Evolutionary conservation across 176 grass and related monocot genomes (phyloP), one percentile per base, ranked within the genome.

Genomic region (Aechmea fasciata): DNA sequence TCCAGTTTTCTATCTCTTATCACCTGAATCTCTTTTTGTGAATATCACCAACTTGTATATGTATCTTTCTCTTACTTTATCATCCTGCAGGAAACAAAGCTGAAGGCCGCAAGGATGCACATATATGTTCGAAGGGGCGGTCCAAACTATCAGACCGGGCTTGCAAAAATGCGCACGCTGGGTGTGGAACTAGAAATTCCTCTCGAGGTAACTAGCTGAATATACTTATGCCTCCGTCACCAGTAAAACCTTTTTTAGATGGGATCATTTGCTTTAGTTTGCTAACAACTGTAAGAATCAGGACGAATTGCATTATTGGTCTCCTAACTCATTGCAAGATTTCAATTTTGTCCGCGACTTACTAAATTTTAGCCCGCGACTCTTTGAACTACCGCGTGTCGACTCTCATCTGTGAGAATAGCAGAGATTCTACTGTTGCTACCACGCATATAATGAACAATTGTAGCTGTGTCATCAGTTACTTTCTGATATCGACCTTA

Each of bases 141-240:
- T 57, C 91, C 91, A 20, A 90, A 96, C 71, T 96, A 96, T 76
- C 91, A 90, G 79, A 82, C 82, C 57, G 91, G 91, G 41, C 84
- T 96, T 51, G 78, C 81, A 29, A 96, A 96, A 80, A 90, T 96
- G 87, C 73, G 87, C 26, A 80, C 80, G 63, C 81, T 96, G 33
- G 91, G 91, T 19, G 74, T 76, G 64, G 91, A 96, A 66, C 79
- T 96, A 0, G 84, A 79, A 0, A 67, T 96, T 73, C 91, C 91
- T 0, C 85, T 96, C 50, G 91, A 96, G 91, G 91, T 91, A 85
- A 51, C 12, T 47, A 82, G 25, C 47, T 15, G 13, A 59, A 67
- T n/a, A 20, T 20, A 49, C 11, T 57, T 2, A 11, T 72, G 13
- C 11, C 13, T 55, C 65, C 11, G 10, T 67, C 13, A 53, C 67